phyloP scores from a whole-genome alignment of 1,284 basidiomycete species.

The Laetiporus sulphureus region DNA sequence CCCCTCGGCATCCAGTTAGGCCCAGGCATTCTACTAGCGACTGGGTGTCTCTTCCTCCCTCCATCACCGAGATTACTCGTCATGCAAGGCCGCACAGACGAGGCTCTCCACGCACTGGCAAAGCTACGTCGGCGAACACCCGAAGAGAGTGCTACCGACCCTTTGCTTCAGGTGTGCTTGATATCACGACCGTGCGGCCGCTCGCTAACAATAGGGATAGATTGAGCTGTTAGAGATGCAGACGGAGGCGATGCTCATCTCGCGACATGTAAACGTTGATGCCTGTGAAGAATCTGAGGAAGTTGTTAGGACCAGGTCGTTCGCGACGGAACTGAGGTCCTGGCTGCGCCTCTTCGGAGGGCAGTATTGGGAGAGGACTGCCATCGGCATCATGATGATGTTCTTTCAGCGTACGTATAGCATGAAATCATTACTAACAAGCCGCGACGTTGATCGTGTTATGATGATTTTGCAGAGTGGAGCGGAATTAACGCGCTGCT shows the following conservation, averaged over 20 bases:
- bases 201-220: constrained; percentile 27
- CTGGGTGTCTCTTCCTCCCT: constrained; percentile 62
- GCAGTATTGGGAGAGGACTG: constrained; percentile 51
- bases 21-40: constrained; percentile 58
- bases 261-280: constrained; percentile 6
- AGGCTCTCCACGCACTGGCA: constrained; percentile 36
- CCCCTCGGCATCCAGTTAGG: constrained; percentile 68
- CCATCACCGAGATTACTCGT: constrained; percentile 68
- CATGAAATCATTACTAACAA: not conserved
- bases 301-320: constrained; percentile 16
- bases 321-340: constrained; percentile 33
- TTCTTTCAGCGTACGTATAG: constrained; percentile 65
- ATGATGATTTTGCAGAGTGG: constrained; percentile 49
- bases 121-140: constrained; percentile 41
- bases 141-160: constrained; percentile 36
- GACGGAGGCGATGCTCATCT: constrained; percentile 51
- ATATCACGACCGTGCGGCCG: not conserved
- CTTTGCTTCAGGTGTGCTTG: constrained; percentile 44
- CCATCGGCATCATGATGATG: constrained; percentile 68
- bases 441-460: not conserved
- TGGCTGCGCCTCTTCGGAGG: constrained; percentile 52
- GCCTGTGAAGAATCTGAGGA: constrained; percentile 14
- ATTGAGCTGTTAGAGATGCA: constrained; percentile 71
- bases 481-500: constrained; percentile 76
- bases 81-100: constrained; percentile 44